A percentile compares a stretch with the other conserved stretches of the same genome.
Evolutionary conservation across 768 basidiomycete genomes (phyloP).

Genomic region (Boletus rubroflammeus): DNA sequence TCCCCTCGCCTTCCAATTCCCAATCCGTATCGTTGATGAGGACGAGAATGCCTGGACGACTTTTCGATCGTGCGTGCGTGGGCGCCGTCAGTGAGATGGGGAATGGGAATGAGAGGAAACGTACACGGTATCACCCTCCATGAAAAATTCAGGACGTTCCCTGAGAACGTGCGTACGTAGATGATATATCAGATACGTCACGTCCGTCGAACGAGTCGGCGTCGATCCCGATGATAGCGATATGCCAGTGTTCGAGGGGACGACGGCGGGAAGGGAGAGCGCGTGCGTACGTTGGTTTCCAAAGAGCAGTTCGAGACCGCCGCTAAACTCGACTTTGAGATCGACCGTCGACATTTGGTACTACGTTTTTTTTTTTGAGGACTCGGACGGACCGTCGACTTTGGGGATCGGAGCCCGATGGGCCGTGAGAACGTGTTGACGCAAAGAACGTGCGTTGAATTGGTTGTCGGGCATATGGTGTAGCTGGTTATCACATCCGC

Average conservation of each 20-base stretch:
- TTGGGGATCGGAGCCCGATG: too few relatives aligned
- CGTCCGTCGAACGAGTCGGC: constrained; percentile 41
- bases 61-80: constrained; percentile 28
- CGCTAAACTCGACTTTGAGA: constrained; percentile 74
- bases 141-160: constrained; percentile 85
- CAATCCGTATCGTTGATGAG: constrained; percentile 97
- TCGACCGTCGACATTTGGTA: constrained; percentile 18
- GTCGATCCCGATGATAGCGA: too few relatives aligned
- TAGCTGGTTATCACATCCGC: constrained; percentile 41
- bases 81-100: neutral
- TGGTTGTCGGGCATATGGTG: constrained; percentile 33
- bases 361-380: too few relatives aligned
- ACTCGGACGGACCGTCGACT: too few relatives aligned
- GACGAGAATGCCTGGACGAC: constrained; percentile 94
- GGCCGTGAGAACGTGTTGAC: neutral
- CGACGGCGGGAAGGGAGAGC: constrained; percentile 49
- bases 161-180: constrained; percentile 74
- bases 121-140: constrained; percentile 84
- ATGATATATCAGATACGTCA: constrained; percentile 76
- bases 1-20: constrained; percentile 94
- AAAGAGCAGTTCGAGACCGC: constrained; percentile 86
- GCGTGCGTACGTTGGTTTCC: constrained; percentile 59
- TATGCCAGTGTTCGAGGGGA: too few relatives aligned
- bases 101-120: constrained; percentile 15
- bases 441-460: too few relatives aligned